Conservation (phyloP, 257 asterid genomes). For the Penstemon eatonii region DNA sequence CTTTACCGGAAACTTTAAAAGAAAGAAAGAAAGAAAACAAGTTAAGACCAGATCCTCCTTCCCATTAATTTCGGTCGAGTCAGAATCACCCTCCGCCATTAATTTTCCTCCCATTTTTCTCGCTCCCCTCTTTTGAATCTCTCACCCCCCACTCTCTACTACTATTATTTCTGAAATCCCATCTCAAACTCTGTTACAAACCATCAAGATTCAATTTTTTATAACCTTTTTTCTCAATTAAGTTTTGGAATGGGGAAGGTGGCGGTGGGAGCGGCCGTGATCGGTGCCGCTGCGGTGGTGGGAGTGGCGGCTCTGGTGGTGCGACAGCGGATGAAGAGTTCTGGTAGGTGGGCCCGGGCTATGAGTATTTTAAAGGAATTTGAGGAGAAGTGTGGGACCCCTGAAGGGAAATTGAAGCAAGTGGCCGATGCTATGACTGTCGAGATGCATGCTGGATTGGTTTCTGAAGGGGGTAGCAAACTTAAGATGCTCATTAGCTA, state of each 20-base stretch:
- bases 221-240: too few species aligned
- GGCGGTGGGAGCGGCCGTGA: slow-evolving; percentile 70
- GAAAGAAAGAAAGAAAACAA: too few species aligned
- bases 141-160: background rate
- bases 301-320: slow-evolving; percentile 68
- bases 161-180: background rate
- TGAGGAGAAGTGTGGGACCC: slow-evolving; percentile 79
- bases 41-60: background rate
- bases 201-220: slow-evolving; percentile 13
- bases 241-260: slow-evolving; percentile 50
- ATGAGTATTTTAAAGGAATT: slow-evolving; percentile 59
- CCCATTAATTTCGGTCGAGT: slow-evolving; percentile 15
- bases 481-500: slow-evolving; percentile 85
- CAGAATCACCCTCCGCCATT: slow-evolving; percentile 28
- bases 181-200: too few species aligned
- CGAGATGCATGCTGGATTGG: slow-evolving; percentile 89
- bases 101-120: slow-evolving; percentile 13
- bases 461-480: slow-evolving; percentile 84
- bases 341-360: slow-evolving; percentile 63
- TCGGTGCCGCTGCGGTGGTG: slow-evolving; percentile 67
- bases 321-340: slow-evolving; percentile 61
- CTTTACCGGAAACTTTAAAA: too few species aligned
- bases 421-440: slow-evolving; percentile 81
- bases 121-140: background rate
- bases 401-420: slow-evolving; percentile 57